Base-by-base conservation (phyloP, 257 asterid species). In the Leptodermis oblonga region DNA sequence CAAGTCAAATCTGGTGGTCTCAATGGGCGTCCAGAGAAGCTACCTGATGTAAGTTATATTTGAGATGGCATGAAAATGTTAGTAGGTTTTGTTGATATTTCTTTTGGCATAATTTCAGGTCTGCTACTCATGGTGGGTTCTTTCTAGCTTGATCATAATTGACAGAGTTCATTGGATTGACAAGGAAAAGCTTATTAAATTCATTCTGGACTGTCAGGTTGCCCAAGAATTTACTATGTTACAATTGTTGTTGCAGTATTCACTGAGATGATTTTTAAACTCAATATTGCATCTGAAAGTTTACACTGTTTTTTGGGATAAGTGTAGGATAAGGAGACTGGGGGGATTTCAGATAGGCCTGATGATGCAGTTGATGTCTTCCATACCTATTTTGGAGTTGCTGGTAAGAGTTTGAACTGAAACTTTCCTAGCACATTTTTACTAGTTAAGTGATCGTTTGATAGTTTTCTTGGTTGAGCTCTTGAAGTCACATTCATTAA, bases 91-190 rank as follows among this genome's bases (percentile, higher is more conserved):
- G 26, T 26, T 55, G 62, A 55, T 82, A 10, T 85, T 74, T 23
- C 12, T 52, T 33, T 72, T 58, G 31, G 64, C 13, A 62, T 45
- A 26, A 74, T 42, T 67, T 86, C 95, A 93, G 99, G 99, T 93
- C 15, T 90, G 99, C 87, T 93, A 93, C 79, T 88, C 99, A 5
- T 93, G 99, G 99, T 93, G 97, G 99, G 99, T 93, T 71, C 96
- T 93, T 62, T 82, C 91, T 66, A 90, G 99, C 70, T 88, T 93
- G 80, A 88, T 87, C 80, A 86, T 93, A 88, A 93, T 93, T 2
- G 96, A 88, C 72, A 81, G 97, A 74, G 96, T 86, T 76, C 97
- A 90, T 71, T 90, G 99, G 96, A 88, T 93, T 53, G 94, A 90
- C 83, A 88, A 88, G 79, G 82, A 72, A 49, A 93, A 88, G 81